Evolutionary conservation across 139 green algal species (phyloP).

Genomic region (Mesostigma viride): DNA sequence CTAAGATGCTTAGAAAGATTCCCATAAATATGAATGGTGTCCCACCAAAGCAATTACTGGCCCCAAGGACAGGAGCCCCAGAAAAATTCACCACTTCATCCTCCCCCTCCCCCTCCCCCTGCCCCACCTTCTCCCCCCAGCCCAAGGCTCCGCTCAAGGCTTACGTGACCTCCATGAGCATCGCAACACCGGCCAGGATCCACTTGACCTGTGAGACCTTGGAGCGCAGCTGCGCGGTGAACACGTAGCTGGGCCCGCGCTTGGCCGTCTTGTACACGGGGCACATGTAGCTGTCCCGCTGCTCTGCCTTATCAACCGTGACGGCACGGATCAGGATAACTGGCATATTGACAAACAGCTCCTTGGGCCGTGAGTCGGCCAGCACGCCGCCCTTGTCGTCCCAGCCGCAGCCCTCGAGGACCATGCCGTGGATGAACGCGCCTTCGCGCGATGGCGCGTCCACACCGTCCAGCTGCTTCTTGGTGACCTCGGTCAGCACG

Average conservation of each 20-base stretch:
- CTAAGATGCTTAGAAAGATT: no score
- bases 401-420: slow-evolving; percentile 80
- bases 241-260: slow-evolving; percentile 81
- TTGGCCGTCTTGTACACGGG: slow-evolving; percentile 81
- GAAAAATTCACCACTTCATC: no score
- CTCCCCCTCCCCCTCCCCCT: no score
- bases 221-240: slow-evolving; percentile 74
- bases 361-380: slow-evolving; percentile 71
- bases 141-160: no score
- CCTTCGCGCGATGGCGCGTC: slow-evolving; percentile 68
- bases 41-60: no score
- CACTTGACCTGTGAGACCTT: slow-evolving; percentile 72
- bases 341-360: slow-evolving; percentile 77
- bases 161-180: slow-evolving; percentile 18
- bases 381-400: slow-evolving; percentile 73
- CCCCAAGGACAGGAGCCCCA: no score
- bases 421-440: slow-evolving; percentile 74
- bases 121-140: no score
- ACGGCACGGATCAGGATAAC: slow-evolving; percentile 67
- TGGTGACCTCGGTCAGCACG: slow-evolving; percentile 55
- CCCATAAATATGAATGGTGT: no score
- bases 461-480: slow-evolving; percentile 69
- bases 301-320: slow-evolving; percentile 69
- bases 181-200: slow-evolving; percentile 48
- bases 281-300: slow-evolving; percentile 70